A percentile compares a stretch with the other conserved stretches of the same genome.
phyloP scores from a whole-genome alignment of 495 filamentous ascomycete species.

The Penicillium turbatum region DNA sequence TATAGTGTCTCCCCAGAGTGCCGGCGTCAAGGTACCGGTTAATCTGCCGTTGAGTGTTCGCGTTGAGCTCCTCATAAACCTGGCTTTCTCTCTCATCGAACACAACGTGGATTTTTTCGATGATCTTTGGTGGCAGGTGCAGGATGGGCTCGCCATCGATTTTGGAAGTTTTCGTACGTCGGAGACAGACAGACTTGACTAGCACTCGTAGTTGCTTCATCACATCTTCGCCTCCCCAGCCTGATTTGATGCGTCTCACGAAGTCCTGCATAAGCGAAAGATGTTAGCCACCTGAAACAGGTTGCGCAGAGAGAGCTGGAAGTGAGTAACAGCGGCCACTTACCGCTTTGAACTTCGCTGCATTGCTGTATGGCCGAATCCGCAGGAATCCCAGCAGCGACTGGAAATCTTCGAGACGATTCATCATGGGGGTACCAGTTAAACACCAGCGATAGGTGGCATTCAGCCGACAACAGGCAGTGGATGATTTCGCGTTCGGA shows the following conservation, averaged over 20 bases:
- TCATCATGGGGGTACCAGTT: slow-evolving; percentile 95
- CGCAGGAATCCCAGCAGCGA: slow-evolving; percentile 76
- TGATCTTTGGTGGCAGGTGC: slow-evolving; percentile 64
- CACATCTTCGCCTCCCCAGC: slow-evolving; percentile 35
- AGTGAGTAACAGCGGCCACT: slow-evolving; percentile 19
- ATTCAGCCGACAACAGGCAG: slow-evolving; percentile 57
- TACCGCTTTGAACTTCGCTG: slow-evolving; percentile 57
- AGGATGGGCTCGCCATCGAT: slow-evolving; percentile 87
- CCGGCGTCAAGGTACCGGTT: slow-evolving; percentile 72
- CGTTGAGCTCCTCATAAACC: slow-evolving; percentile 71
- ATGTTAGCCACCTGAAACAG: neutral
- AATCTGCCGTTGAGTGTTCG: slow-evolving; percentile 61
- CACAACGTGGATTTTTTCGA: slow-evolving; percentile 60
- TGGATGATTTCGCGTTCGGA: slow-evolving; percentile 59
- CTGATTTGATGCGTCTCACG: slow-evolving; percentile 47
- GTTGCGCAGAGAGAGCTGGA: neutral
- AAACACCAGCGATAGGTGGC: slow-evolving; percentile 75
- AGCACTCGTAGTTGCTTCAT: slow-evolving; percentile 74
- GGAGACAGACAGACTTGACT: slow-evolving; percentile 79
- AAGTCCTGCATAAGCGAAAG: slow-evolving; percentile 41
- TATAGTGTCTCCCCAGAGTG: slow-evolving; percentile 74
- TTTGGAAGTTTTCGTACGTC: slow-evolving; percentile 76
- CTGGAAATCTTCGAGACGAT: slow-evolving; percentile 76
- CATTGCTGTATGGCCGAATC: slow-evolving; percentile 73
- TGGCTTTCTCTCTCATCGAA: slow-evolving; percentile 69